Percentiles rank a stretch among this genome's conserved stretches.
Conservation (phyloP, 805 yeast species). For the Cyberlindnera samutprakarnensis region DNA sequence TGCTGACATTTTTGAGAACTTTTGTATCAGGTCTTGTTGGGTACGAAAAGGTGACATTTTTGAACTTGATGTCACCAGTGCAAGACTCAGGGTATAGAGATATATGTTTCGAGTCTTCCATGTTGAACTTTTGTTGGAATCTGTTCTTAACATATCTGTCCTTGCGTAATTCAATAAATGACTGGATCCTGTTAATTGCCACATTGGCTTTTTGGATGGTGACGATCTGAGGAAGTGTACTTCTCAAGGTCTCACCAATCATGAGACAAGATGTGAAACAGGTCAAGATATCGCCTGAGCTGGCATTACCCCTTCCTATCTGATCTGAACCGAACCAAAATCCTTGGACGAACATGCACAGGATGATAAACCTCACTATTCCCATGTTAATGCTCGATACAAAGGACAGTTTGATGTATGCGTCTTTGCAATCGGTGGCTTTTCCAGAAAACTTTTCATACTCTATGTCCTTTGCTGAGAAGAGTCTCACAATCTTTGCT, state of each 20-base stretch:
- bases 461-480: conserved; percentile 52
- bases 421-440: conserved; percentile 25
- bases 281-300: conserved; percentile 63
- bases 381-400: conserved; percentile 51
- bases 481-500: conserved; percentile 52
- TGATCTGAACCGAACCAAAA: conserved; percentile 84
- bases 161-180: conserved; percentile 26
- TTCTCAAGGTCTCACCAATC: conserved; percentile 54
- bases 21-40: conserved; percentile 42
- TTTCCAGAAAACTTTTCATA: conserved; percentile 29
- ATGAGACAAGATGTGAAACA: conserved; percentile 77
- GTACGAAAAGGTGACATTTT: conserved; percentile 55
- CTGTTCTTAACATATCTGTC: conserved; percentile 6
- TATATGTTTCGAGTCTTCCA: conserved; percentile 11
- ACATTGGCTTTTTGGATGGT: conserved; percentile 65
- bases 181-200: conserved; percentile 46
- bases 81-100: conserved; percentile 21
- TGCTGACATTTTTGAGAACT: conserved; percentile 40
- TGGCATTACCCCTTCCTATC: conserved; percentile 42
- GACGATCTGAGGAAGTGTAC: conserved; percentile 49
- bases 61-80: conserved; percentile 46
- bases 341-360: conserved; percentile 81
- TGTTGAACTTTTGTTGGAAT: conserved; percentile 5
- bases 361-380: conserved; percentile 44
- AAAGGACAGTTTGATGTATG: conserved; percentile 38